A percentile compares a stretch with the other conserved stretches of the same genome.
phyloP scores from a whole-genome alignment of 495 filamentous ascomycete species.

The Pyronema omphalodes region DNA sequence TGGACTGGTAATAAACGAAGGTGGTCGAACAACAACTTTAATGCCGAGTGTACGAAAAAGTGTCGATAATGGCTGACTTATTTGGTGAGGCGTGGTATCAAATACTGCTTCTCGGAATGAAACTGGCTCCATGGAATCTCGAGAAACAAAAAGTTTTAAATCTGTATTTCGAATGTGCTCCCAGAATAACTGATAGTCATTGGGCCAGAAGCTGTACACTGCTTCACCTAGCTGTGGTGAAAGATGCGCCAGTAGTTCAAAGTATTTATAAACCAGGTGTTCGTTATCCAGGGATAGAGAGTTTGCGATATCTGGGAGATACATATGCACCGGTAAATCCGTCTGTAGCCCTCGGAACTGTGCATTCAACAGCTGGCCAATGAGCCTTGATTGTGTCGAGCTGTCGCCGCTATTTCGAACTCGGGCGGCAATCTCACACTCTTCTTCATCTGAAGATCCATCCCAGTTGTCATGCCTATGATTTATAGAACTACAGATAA shows the following conservation, averaged over 20 bases:
- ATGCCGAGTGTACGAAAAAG: conserved; percentile 6
- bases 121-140: conserved; percentile 6
- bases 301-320: conserved; percentile 1
- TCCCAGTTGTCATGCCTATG: not conserved
- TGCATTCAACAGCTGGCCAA: not conserved
- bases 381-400: not conserved
- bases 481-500: not conserved
- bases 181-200: conserved; percentile 13
- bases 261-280: conserved; percentile 25
- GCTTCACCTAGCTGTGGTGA: conserved; percentile 14
- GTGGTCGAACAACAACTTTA: conserved; percentile 6
- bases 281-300: not conserved
- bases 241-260: conserved; percentile 24
- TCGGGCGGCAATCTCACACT: not conserved
- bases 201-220: conserved; percentile 28
- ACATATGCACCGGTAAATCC: conserved; percentile 23
- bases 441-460: not conserved
- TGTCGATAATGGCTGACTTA: conserved; percentile 4
- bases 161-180: not conserved
- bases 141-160: conserved; percentile 7
- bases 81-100: conserved; percentile 4
- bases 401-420: not conserved
- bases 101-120: conserved; percentile 9
- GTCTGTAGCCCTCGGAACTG: not conserved
- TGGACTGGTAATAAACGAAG: not conserved